Conservation (phyloP, 495 filamentous ascomycete species). For the Xanthoparmelia taractica region DNA sequence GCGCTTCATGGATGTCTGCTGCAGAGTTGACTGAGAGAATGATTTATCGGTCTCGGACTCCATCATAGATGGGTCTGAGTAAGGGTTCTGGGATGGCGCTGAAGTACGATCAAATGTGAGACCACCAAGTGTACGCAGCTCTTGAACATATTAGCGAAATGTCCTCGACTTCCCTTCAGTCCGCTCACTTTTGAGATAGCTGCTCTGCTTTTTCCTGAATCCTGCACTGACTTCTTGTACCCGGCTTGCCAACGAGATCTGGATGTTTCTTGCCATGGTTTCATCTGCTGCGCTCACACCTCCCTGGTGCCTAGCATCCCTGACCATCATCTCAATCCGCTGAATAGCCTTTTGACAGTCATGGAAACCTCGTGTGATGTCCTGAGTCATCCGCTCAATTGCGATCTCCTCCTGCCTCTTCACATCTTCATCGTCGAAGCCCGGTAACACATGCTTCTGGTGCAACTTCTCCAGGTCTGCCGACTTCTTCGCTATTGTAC, state of each 20-base stretch:
- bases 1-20: slow-evolving; percentile 60
- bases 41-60: slow-evolving; percentile 87
- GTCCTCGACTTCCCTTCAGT: neutral
- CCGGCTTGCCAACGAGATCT: slow-evolving; percentile 75
- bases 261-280: slow-evolving; percentile 92
- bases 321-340: slow-evolving; percentile 76
- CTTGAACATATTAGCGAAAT: slow-evolving; percentile 37
- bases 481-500: slow-evolving; percentile 72
- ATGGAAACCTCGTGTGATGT: slow-evolving; percentile 83
- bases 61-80: slow-evolving; percentile 71
- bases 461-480: slow-evolving; percentile 82
- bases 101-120: slow-evolving; percentile 55
- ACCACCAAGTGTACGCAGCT: slow-evolving; percentile 72
- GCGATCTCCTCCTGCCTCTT: slow-evolving; percentile 74
- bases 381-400: slow-evolving; percentile 84
- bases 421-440: slow-evolving; percentile 89
- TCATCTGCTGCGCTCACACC: slow-evolving; percentile 72
- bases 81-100: slow-evolving; percentile 56
- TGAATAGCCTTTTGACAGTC: slow-evolving; percentile 81
- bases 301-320: slow-evolving; percentile 60
- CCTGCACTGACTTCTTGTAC: slow-evolving; percentile 89
- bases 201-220: slow-evolving; percentile 95
- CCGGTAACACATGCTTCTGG: slow-evolving; percentile 92
- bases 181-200: slow-evolving; percentile 78
- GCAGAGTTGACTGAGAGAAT: slow-evolving; percentile 81